Evolutionary conservation across 495 filamentous ascomycete genomes (phyloP).

Genomic region (Talaromyces borbonicus): DNA sequence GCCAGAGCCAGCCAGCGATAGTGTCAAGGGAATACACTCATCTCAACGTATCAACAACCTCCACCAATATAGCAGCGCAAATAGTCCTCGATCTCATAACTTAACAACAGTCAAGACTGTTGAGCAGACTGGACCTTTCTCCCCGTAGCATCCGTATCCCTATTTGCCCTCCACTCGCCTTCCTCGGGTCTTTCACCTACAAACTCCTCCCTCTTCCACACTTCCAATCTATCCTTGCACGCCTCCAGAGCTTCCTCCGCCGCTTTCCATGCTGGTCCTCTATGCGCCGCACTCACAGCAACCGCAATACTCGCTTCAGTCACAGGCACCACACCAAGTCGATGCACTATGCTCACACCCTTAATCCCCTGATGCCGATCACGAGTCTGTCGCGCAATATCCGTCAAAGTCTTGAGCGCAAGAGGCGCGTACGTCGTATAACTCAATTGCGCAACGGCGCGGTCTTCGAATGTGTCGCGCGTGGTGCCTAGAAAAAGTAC

Average conservation of each 20-base stretch:
- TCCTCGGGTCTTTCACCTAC: constrained; percentile 52
- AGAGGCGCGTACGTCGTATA: constrained; percentile 76
- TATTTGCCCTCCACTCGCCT: constrained; percentile 87
- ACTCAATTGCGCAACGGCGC: constrained; percentile 64
- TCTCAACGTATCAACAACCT: background rate
- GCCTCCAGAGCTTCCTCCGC: constrained; percentile 85
- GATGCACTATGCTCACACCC: constrained; percentile 71
- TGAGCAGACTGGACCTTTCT: constrained; percentile 10
- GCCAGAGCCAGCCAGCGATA: background rate
- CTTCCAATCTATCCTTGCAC: constrained; percentile 77
- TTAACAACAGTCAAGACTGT: no score
- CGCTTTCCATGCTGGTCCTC: constrained; percentile 78
- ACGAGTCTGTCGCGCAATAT: constrained; percentile 45
- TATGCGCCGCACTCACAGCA: constrained; percentile 75
- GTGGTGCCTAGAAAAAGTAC: constrained; percentile 87
- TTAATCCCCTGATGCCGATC: constrained; percentile 46
- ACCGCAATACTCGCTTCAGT: constrained; percentile 89
- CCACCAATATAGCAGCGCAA: no score
- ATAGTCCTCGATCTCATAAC: background rate
- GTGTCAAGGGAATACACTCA: background rate
- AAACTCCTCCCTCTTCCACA: constrained; percentile 96
- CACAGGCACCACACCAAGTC: constrained; percentile 78
- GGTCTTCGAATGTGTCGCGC: constrained; percentile 66
- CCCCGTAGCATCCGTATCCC: constrained; percentile 55
- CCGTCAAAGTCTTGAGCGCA: constrained; percentile 63